Percentiles rank a stretch among this genome's conserved stretches.
These are phyloP conservation scores for Hygrophorus russula DNA, from an alignment of 768 basidiomycete genomes.

Conservation along the genomic window DNA sequence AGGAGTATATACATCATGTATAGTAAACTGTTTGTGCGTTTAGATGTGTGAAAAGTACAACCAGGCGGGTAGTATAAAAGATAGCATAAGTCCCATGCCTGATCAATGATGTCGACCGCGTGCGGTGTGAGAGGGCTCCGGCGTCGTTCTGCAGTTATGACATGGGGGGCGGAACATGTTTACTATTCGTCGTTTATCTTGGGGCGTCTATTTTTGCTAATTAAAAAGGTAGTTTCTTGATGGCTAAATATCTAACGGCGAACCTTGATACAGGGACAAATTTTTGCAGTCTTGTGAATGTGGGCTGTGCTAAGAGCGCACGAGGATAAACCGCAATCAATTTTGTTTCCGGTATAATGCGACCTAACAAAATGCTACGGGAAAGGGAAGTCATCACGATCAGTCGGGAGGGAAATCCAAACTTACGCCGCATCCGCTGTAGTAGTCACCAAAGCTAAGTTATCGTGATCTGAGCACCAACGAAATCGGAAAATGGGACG, in stretches of 20 bases:
- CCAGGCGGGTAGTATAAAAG: no score
- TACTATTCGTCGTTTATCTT: constrained; percentile 43
- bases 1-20: not conserved
- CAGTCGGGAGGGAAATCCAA: constrained; percentile 4
- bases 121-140: constrained; percentile 20
- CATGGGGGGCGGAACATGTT: constrained; percentile 61
- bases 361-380: constrained; percentile 49
- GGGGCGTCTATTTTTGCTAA: constrained; percentile 17
- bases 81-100: no score
- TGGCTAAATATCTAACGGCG: constrained; percentile 9
- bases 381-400: constrained; percentile 3
- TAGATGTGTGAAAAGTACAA: no score
- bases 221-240: not conserved
- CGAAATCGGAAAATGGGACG: constrained; percentile 7
- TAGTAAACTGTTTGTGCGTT: no score
- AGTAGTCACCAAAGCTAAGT: constrained; percentile 27
- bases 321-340: constrained; percentile 38
- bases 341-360: constrained; percentile 50
- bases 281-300: constrained; percentile 44
- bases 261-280: constrained; percentile 44
- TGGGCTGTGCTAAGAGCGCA: constrained; percentile 50
- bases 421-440: constrained; percentile 30
- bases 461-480: not conserved
- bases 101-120: constrained; percentile 1
- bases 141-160: constrained; percentile 34